Conservation (phyloP, 73 alveolate species). For the Tetrahymena malaccensis region DNA sequence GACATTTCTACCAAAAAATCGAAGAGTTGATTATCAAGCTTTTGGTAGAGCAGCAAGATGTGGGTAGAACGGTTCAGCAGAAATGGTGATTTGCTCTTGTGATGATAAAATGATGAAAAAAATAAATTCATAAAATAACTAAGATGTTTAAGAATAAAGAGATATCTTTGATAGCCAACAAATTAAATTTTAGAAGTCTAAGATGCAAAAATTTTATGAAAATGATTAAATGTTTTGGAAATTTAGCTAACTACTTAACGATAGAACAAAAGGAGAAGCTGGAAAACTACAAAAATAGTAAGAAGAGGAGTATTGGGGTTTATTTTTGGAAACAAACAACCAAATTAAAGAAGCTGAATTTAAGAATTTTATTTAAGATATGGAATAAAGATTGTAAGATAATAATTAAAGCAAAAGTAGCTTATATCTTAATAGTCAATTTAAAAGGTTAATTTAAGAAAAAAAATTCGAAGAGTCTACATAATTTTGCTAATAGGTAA, state of each 20-base stretch:
- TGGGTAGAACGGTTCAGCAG: slow-evolving; percentile 5
- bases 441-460: no score
- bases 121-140: neutral
- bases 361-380: neutral
- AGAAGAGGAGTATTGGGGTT: neutral
- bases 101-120: neutral
- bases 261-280: neutral
- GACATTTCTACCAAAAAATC: neutral
- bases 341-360: neutral
- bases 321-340: neutral
- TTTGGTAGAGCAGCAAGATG: slow-evolving; percentile 16
- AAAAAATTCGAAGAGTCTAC: neutral
- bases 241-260: neutral
- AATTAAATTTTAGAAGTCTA: neutral
- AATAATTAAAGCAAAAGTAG: neutral
- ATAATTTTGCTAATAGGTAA: neutral
- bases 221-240: neutral
- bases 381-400: neutral
- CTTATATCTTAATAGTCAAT: neutral
- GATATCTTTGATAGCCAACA: neutral
- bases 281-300: neutral
- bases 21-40: neutral
- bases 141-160: neutral
- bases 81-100: neutral
- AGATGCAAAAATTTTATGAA: neutral